These are phyloP conservation scores for Malus hybrid DNA, from an alignment of 331 rosid genomes.

Conservation along the genomic window DNA sequence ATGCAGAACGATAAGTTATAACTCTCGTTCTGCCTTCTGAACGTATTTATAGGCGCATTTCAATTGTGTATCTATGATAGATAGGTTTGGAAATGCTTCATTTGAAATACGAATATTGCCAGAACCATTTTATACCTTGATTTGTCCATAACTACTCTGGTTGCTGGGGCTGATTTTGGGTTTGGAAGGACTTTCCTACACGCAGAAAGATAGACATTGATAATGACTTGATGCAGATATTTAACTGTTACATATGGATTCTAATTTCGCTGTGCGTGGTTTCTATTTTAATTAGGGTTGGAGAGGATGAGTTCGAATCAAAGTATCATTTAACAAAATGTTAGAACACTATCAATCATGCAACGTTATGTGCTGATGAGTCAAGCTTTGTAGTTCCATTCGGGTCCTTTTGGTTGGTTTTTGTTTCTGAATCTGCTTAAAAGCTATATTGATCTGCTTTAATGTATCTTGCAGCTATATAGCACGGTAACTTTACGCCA, in stretches of 20 bases:
- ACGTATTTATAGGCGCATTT: not conserved
- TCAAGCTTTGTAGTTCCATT: too few species aligned
- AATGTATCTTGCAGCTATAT: conserved; percentile 53
- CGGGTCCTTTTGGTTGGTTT: not conserved
- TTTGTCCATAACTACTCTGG: not conserved
- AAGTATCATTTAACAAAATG: not conserved
- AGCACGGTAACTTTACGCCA: conserved; percentile 96
- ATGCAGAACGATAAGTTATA: not conserved
- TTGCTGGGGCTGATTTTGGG: not conserved
- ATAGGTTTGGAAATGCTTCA: not conserved
- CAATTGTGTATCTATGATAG: not conserved
- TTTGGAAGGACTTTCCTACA: not conserved
- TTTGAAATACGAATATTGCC: not conserved
- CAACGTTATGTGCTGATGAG: not conserved
- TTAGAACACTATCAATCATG: not conserved
- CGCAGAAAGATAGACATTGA: not conserved
- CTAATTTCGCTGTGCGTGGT: not conserved
- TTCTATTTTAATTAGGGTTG: not conserved
- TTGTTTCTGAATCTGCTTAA: not conserved
- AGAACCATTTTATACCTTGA: not conserved
- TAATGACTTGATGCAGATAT: not conserved
- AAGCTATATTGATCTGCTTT: conserved; percentile 1
- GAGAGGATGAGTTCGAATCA: not conserved
- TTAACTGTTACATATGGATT: not conserved
- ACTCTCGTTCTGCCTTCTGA: not conserved